These are phyloP conservation scores for Pseudopyrenochaeta lycopersici DNA, from an alignment of 2,329 filamentous ascomycete genomes.

Conservation along the genomic window DNA sequence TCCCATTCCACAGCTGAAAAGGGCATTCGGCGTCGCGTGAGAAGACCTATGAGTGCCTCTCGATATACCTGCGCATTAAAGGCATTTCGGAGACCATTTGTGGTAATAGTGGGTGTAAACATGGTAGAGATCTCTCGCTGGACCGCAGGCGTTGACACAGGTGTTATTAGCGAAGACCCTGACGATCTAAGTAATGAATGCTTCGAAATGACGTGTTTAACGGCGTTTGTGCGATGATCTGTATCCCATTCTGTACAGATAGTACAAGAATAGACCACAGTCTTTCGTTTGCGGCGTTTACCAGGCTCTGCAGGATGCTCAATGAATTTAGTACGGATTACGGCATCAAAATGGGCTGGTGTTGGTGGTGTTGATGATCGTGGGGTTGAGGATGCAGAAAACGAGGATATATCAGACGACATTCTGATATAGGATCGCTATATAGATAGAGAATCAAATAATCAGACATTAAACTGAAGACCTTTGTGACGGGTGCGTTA, in stretches of 20 bases:
- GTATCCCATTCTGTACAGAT: neutral
- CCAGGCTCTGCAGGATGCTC: no score
- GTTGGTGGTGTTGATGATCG: no score
- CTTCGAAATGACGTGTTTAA: neutral
- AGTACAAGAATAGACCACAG: no score
- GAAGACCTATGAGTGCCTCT: conserved; percentile 5
- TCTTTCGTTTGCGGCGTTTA: no score
- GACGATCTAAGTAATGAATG: neutral
- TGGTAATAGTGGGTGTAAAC: neutral
- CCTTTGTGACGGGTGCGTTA: neutral
- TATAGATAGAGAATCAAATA: neutral
- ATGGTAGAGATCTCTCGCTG: neutral
- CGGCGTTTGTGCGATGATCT: neutral
- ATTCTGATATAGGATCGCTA: no score
- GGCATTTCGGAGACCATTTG: neutral
- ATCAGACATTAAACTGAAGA: neutral
- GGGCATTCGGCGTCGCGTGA: conserved; percentile 3
- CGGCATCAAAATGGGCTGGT: no score
- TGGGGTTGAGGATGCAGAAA: no score
- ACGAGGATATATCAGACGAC: no score
- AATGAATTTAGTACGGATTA: no score
- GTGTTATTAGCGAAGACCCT: neutral
- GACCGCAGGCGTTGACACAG: neutral
- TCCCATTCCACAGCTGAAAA: conserved; percentile 5
- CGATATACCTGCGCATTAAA: conserved; percentile 5